These are phyloP conservation scores for Pyrenochaeta sp. DNA, from an alignment of 2,329 filamentous ascomycete species.

Conservation along the genomic window DNA sequence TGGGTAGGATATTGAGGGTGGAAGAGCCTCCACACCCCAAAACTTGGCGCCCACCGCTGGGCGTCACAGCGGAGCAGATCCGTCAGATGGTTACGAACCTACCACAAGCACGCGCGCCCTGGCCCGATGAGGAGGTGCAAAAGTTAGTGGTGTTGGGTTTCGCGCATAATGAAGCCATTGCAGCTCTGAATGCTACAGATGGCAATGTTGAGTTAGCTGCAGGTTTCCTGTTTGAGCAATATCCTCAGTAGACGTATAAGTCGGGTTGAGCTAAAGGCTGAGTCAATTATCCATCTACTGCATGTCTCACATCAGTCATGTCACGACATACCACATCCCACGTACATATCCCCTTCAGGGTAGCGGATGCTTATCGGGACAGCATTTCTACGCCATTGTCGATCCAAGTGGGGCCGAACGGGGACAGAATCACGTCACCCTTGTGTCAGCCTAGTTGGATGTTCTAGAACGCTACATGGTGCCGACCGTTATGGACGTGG, in stretches of 20 bases:
- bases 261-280: background rate
- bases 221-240: conserved; percentile 56
- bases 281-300: background rate
- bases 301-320: background rate
- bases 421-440: too few relatives aligned
- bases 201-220: conserved; percentile 60
- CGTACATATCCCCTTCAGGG: background rate
- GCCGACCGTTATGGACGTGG: background rate
- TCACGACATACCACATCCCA: background rate
- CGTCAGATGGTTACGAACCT: conserved; percentile 43
- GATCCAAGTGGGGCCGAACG: background rate
- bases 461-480: background rate
- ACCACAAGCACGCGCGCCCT: conserved; percentile 43
- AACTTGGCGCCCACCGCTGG: conserved; percentile 26
- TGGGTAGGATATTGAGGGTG: conserved; percentile 60
- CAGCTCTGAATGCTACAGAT: conserved; percentile 58
- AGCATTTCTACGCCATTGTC: background rate
- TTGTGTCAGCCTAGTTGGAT: background rate
- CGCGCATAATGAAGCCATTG: conserved; percentile 55
- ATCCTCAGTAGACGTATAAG: conserved; percentile 24
- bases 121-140: conserved; percentile 53
- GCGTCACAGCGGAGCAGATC: conserved; percentile 43
- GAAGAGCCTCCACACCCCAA: conserved; percentile 34
- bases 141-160: conserved; percentile 58
- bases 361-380: background rate